Base-by-base conservation (phyloP, 2,329 filamentous ascomycete species). In the Cladobotryum mycophilum region DNA sequence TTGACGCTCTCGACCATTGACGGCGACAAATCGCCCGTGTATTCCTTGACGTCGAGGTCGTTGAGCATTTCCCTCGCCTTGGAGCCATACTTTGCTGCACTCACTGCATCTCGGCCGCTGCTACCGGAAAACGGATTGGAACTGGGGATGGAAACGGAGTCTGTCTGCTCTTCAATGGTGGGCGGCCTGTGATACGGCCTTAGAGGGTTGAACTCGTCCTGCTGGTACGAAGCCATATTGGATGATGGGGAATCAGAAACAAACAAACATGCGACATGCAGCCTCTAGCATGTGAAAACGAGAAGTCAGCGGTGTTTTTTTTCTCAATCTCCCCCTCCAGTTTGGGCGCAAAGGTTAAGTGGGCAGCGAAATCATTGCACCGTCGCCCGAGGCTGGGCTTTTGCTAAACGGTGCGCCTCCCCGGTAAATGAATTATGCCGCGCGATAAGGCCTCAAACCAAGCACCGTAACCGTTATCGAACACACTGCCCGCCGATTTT, bases 21-120 rank as follows among this genome's bases (percentile, higher is more conserved):
- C 0, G 87, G 88, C 25, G 86, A 88, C 18, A 81, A 75, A 52
- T 95, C 89, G 38, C 85, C 78, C 18, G 95, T 74, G 67, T 95
- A 95, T 59, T 90, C 88, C 58, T 88, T 86, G 75, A 95, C 96
- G 71, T 97, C 92, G 56, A 97, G 78, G 64, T 97, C 92, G 47
- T 86, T 85, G 55, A 96, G 84, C 54, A 95, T 85, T 66, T 93
- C 86, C 67, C 90, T 87, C 56, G 90, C 89, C 62, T 87, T 82
- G 53, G 67, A 64, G 53, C 65, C 66, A 53, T 69, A 69, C 48
- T 59, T 54, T 34, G 62, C 61, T 45, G 56, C 64, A 52, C 56
- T 64, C 46, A 63, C 60, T 36, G 70, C 69, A 59, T 71, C 68
- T 70, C 74, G 72, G 60, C 67, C 59, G 53, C 61, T 41, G 60